Percentiles rank a stretch among this genome's conserved stretches.
Conservation (phyloP, 2,329 filamentous ascomycete species). For the Phoma herbarum region DNA sequence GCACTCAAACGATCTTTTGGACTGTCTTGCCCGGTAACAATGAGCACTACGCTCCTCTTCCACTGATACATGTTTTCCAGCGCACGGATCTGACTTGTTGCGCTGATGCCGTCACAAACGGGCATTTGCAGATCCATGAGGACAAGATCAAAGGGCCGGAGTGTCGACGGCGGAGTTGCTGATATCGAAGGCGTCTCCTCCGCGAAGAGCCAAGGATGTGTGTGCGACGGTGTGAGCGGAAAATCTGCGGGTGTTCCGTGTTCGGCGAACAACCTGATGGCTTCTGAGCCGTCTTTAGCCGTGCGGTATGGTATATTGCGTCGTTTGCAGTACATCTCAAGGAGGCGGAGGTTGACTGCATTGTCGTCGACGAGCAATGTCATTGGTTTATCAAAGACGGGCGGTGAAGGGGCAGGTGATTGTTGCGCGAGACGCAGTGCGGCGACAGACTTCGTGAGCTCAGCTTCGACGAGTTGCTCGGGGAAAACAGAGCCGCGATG, state of each 20-base stretch:
- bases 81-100: slow-evolving; percentile 46
- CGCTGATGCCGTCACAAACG: slow-evolving; percentile 49
- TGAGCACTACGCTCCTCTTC: slow-evolving; percentile 41
- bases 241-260: slow-evolving; percentile 8
- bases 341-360: slow-evolving; percentile 55
- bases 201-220: neutral
- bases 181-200: neutral
- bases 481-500: slow-evolving; percentile 20
- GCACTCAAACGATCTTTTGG: slow-evolving; percentile 35
- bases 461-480: slow-evolving; percentile 13
- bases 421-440: slow-evolving; percentile 15
- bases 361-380: slow-evolving; percentile 59
- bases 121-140: slow-evolving; percentile 57
- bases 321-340: slow-evolving; percentile 59
- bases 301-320: slow-evolving; percentile 49
- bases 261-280: slow-evolving; percentile 47
- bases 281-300: slow-evolving; percentile 54
- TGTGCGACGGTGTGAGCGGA: neutral
- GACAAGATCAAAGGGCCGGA: slow-evolving; percentile 43
- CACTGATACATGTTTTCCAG: slow-evolving; percentile 40
- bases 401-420: neutral
- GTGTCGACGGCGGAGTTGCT: neutral
- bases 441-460: slow-evolving; percentile 24
- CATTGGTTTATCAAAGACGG: slow-evolving; percentile 26
- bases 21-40: slow-evolving; percentile 48